Conservation (phyloP, 257 asterid genomes). For the Lithospermum erythrorhizon region DNA sequence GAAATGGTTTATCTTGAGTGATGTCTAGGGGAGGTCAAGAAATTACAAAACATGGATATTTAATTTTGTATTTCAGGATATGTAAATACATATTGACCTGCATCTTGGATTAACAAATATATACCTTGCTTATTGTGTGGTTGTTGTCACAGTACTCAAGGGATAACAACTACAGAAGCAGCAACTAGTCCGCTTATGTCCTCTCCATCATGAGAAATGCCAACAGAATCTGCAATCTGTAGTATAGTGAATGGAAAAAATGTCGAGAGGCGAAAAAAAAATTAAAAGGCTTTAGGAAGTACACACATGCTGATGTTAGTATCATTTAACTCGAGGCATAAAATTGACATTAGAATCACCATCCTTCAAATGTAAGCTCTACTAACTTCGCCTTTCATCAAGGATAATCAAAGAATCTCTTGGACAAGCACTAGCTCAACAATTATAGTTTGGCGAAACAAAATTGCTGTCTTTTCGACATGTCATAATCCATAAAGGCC, state of each 20-base stretch:
- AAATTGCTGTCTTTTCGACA: conserved; percentile 79
- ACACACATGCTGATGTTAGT: too few relatives aligned
- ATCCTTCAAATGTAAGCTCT: neutral
- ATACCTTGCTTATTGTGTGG: conserved; percentile 94
- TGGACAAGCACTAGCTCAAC: conserved; percentile 96
- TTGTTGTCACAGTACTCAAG: conserved; percentile 93
- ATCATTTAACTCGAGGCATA: too few relatives aligned
- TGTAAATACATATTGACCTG: neutral
- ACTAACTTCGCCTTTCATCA: conserved; percentile 49
- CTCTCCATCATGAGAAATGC: conserved; percentile 98
- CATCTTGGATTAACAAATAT: conserved; percentile 1
- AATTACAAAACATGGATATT: too few relatives aligned
- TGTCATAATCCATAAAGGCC: conserved; percentile 87
- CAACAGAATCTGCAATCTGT: conserved; percentile 84
- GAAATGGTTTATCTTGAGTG: too few relatives aligned
- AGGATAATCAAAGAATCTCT: conserved; percentile 86
- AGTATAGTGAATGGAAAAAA: conserved; percentile 1
- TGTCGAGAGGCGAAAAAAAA: conserved; percentile 8
- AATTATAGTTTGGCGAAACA: conserved; percentile 90
- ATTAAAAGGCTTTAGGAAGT: too few relatives aligned
- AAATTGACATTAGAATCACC: too few relatives aligned
- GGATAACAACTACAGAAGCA: conserved; percentile 86
- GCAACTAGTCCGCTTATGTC: conserved; percentile 99
- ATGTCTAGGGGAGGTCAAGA: too few relatives aligned
- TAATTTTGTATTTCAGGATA: neutral